Evolutionary conservation across 306 rosid genomes (phyloP), one percentile per base, ranked within the genome.

Genomic region (Lathyrus tuberosus): DNA sequence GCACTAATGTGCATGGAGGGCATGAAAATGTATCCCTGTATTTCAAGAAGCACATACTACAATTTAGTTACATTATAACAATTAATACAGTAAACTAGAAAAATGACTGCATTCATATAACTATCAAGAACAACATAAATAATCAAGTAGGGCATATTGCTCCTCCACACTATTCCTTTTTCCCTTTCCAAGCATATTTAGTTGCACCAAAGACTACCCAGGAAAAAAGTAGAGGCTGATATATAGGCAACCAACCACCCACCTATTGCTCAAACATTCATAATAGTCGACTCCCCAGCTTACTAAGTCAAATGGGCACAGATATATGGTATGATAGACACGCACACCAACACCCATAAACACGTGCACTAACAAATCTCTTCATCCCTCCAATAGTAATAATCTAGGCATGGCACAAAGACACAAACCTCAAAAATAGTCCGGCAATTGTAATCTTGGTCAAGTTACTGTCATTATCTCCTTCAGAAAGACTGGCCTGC

Each of bases 1-100:
- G 98, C 74, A 90, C 96, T 49, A 94, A 87, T 72, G 92, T 88
- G 81, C 89, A 85, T 62, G 97, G 97, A 79, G 91, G 92, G 65
- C 76, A 85, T 65, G 87, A 88, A 84, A 79, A 84, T 14, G 97
- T 94, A 78, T 94, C 96, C 88, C 98, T 94, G 72, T 69, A 84
- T 78, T 83, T 65, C 69, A 83, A 65, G 60, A 72, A 73, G 49
- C 51, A 73, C 22, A 72, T 70, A 26, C 59, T 66, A 81, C 31
- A 75, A 53, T 46, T 71, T 52, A 60, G 76, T 47, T 46, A 61
- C 13, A 35, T 40, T 14, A 56, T 17, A 47, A 60, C 38, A 51
- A 9, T 33, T 10, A 49, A 24, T 38, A 17, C 46, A 8, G n/a
- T 72, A 31, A 67, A 58, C 59, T 14, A 15, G 20, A 69, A 76